A percentile compares a stretch with the other conserved stretches of the same genome.
These are phyloP conservation scores for Mitragyna speciosa DNA, from an alignment of 257 asterid genomes.

Conservation along the genomic window DNA sequence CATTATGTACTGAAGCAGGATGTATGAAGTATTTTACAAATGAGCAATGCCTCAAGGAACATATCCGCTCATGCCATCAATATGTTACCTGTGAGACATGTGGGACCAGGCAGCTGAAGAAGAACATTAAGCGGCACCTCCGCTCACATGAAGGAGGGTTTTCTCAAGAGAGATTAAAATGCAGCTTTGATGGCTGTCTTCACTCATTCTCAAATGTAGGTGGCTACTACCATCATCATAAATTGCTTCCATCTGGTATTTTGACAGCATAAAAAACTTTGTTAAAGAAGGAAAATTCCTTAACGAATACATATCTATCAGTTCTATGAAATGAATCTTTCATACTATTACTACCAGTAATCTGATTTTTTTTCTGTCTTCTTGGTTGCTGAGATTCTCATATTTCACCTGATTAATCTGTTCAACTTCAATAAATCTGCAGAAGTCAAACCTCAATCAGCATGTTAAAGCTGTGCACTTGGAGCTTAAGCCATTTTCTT, in stretches of 20 bases:
- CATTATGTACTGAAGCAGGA: constrained; percentile 70
- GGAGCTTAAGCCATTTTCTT: constrained; percentile 56
- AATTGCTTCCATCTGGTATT: background rate
- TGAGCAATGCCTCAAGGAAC: constrained; percentile 72
- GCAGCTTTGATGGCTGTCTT: constrained; percentile 56
- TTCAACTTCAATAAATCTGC: constrained; percentile 11
- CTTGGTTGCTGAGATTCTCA: background rate
- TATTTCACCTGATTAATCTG: background rate
- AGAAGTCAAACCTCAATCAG: constrained; percentile 76
- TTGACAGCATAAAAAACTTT: background rate
- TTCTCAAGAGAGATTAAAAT: constrained; percentile 46
- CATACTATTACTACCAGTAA: background rate
- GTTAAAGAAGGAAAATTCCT: background rate
- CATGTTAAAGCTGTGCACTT: constrained; percentile 75
- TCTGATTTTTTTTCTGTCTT: background rate
- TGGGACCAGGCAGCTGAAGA: constrained; percentile 71
- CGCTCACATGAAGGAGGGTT: constrained; percentile 50
- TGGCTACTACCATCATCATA: background rate
- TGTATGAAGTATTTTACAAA: constrained; percentile 84
- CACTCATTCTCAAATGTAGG: constrained; percentile 68
- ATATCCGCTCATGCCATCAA: constrained; percentile 63
- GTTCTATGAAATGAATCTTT: background rate
- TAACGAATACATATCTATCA: background rate
- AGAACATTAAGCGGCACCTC: constrained; percentile 84
- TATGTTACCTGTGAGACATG: constrained; percentile 66